These are phyloP conservation scores for Calonectria hawksworthii DNA, from an alignment of 2,329 filamentous ascomycete species.

Conservation along the genomic window DNA sequence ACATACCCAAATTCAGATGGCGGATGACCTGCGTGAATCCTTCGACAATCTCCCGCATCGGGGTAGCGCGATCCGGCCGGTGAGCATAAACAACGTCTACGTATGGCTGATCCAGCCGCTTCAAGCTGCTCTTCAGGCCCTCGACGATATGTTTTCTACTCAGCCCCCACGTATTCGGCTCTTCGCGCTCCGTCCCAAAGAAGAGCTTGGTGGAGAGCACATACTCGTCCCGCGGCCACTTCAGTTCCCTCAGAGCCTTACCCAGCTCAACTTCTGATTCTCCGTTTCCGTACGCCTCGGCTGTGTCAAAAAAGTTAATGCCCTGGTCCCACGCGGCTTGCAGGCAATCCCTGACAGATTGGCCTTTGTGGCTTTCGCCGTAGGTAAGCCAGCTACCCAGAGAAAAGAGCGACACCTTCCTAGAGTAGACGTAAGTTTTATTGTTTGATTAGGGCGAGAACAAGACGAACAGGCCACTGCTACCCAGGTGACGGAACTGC, in stretches of 20 bases:
- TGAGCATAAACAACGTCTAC: conserved; percentile 47
- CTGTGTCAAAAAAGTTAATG: conserved; percentile 74
- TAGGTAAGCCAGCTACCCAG: conserved; percentile 46
- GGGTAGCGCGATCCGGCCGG: conserved; percentile 42
- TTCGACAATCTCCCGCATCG: conserved; percentile 46
- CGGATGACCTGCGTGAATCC: conserved; percentile 46
- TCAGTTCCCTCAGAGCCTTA: conserved; percentile 68
- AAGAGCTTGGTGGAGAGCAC: conserved; percentile 64
- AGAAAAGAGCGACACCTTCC: conserved; percentile 44
- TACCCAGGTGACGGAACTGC: conserved; percentile 44
- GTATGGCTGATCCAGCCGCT: conserved; percentile 44
- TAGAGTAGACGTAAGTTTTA: neutral
- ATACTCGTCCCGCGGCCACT: conserved; percentile 71
- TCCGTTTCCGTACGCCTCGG: conserved; percentile 70
- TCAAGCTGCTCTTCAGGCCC: conserved; percentile 46
- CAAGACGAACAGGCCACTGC: conserved; percentile 36
- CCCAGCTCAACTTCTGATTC: conserved; percentile 75
- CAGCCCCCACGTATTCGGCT: conserved; percentile 72
- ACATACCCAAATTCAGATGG: conserved; percentile 39
- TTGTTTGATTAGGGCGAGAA: neutral
- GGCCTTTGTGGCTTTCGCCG: conserved; percentile 71
- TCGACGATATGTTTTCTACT: conserved; percentile 77
- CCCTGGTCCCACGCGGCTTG: conserved; percentile 72
- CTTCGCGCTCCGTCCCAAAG: conserved; percentile 47
- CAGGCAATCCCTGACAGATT: conserved; percentile 71